Conservation (phyloP, 208 protist genomes). For the Trypanosomatidae sp. region DNA sequence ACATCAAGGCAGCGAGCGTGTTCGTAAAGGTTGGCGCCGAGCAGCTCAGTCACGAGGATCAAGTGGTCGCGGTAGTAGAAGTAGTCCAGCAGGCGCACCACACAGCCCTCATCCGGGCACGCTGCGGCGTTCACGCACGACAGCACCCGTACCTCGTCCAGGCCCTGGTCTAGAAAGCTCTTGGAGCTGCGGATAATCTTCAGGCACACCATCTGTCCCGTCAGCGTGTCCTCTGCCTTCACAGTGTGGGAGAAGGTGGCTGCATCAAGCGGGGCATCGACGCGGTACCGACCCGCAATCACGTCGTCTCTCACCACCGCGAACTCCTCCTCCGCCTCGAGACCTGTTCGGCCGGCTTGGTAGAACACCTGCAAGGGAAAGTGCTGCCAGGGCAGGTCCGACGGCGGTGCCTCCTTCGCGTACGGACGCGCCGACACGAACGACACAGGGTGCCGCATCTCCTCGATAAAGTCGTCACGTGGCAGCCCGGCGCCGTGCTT, state of each 20-base stretch:
- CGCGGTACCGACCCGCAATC: constrained; percentile 86
- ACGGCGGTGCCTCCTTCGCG: constrained; percentile 42
- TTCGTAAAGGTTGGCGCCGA: constrained; percentile 92
- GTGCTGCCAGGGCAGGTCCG: constrained; percentile 40
- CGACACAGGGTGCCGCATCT: constrained; percentile 20
- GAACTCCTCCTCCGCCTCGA: constrained; percentile 79
- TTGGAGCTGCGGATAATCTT: constrained; percentile 96
- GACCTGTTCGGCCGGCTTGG: constrained; percentile 60
- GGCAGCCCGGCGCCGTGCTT: constrained; percentile 39
- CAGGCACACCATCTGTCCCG: constrained; percentile 73
- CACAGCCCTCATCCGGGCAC: constrained; percentile 54
- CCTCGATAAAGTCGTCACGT: constrained; percentile 35
- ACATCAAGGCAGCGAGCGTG: constrained; percentile 81
- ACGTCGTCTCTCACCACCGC: constrained; percentile 60
- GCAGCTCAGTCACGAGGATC: constrained; percentile 91
- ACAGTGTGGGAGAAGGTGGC: constrained; percentile 88
- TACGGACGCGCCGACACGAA: constrained; percentile 51
- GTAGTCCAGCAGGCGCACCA: constrained; percentile 86
- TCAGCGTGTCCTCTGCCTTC: constrained; percentile 69
- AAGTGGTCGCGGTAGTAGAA: constrained; percentile 95
- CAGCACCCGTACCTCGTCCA: constrained; percentile 96
- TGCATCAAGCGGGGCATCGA: constrained; percentile 81
- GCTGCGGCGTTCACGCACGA: constrained; percentile 79
- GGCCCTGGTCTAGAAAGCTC: constrained; percentile 93
- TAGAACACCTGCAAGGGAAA: constrained; percentile 68